Conservation (phyloP, 2,329 filamentous ascomycete species). For the Fusarium transvaalense region DNA sequence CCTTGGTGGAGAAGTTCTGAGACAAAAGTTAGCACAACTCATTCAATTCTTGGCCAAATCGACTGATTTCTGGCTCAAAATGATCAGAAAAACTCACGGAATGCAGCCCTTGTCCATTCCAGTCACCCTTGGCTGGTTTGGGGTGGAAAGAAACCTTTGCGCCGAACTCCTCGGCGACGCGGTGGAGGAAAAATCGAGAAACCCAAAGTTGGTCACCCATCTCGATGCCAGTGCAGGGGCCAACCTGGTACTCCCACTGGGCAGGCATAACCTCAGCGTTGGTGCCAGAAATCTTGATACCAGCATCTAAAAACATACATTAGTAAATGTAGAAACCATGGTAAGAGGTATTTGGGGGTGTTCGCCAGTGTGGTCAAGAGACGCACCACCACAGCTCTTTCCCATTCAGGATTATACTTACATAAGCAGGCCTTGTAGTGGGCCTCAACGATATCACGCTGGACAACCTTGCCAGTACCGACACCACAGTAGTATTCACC, state of each 20-base stretch:
- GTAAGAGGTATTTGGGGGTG: not conserved
- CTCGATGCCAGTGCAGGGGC: constrained; percentile 87
- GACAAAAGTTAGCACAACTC: not conserved
- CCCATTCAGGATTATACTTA: too few relatives aligned
- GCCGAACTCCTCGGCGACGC: constrained; percentile 95
- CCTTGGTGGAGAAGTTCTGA: constrained; percentile 88
- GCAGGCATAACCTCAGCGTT: constrained; percentile 99
- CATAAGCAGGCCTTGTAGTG: constrained; percentile 76
- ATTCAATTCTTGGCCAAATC: not conserved
- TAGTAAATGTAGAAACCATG: not conserved
- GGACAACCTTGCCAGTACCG: constrained; percentile 95
- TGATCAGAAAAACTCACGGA: not conserved
- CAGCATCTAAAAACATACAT: constrained; percentile 64
- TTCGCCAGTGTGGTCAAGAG: not conserved
- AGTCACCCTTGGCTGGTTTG: constrained; percentile 92
- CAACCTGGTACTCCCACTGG: constrained; percentile 98
- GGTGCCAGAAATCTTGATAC: constrained; percentile 95
- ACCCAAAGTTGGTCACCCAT: constrained; percentile 98
- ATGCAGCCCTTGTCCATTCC: constrained; percentile 97
- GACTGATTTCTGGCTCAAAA: not conserved
- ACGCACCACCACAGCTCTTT: too few relatives aligned
- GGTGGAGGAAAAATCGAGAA: constrained; percentile 82
- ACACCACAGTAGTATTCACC: constrained; percentile 81
- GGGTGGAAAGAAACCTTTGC: constrained; percentile 95
- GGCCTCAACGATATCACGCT: constrained; percentile 93